A percentile compares a stretch with the other conserved stretches of the same genome.
phyloP scores from a whole-genome alignment of 164 flowering plant species.

The Stephania cephalantha region DNA sequence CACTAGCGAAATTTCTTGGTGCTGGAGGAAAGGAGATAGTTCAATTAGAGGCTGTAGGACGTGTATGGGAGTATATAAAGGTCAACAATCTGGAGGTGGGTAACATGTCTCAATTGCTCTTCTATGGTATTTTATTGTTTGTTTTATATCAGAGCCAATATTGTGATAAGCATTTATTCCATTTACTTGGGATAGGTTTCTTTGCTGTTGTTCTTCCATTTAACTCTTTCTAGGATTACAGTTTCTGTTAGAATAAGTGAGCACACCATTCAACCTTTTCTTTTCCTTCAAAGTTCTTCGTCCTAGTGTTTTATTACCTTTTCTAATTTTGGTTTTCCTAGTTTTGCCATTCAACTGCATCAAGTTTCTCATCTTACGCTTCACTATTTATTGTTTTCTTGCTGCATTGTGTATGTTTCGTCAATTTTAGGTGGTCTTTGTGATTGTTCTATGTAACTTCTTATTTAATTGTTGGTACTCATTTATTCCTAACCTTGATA shows the following conservation, averaged over 20 bases:
- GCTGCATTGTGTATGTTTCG: background rate
- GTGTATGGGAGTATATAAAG: conserved; percentile 77
- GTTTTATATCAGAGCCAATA: background rate
- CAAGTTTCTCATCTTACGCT: background rate
- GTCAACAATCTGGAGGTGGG: conserved; percentile 69
- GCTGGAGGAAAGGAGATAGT: conserved; percentile 65
- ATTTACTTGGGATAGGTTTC: background rate
- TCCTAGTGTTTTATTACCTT: background rate
- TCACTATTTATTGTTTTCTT: background rate
- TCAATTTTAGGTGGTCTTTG: background rate
- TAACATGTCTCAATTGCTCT: background rate
- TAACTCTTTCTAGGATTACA: background rate
- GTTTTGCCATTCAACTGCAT: background rate
- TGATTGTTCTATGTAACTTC: background rate
- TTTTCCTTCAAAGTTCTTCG: background rate
- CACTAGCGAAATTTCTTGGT: conserved; percentile 75
- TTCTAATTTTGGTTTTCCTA: background rate
- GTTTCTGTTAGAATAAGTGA: background rate
- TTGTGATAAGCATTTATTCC: background rate
- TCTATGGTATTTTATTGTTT: background rate
- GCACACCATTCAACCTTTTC: background rate
- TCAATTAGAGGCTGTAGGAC: conserved; percentile 47
- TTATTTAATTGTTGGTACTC: too few species aligned
- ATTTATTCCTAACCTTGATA: background rate
- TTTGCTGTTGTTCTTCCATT: background rate